Evolutionary conservation across 257 asterid genomes (phyloP).

Genomic region (Ilex aquifolium): DNA sequence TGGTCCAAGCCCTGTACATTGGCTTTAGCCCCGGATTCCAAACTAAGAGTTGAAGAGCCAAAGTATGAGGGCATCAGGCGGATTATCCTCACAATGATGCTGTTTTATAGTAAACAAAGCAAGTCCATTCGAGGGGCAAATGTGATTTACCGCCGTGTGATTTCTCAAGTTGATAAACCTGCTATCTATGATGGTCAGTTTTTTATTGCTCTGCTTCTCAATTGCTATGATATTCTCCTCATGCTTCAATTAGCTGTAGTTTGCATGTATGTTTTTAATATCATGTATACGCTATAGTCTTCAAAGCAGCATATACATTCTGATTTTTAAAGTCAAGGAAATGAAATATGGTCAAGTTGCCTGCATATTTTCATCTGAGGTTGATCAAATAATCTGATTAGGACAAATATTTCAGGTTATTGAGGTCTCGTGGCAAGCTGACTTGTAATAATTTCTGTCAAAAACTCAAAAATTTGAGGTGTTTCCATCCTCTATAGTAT

Average conservation of each 20-base stretch:
- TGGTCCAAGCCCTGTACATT: constrained; percentile 86
- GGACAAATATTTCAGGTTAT: no score
- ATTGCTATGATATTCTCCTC: neutral
- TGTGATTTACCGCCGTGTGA: constrained; percentile 63
- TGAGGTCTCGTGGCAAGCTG: no score
- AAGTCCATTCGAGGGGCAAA: constrained; percentile 78
- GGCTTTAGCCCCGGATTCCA: constrained; percentile 72
- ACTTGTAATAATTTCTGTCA: no score
- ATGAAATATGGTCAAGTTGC: no score
- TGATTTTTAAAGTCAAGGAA: no score
- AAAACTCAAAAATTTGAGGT: no score
- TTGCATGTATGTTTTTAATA: no score
- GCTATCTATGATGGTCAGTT: constrained; percentile 77
- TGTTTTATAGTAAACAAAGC: constrained; percentile 89
- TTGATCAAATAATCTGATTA: no score
- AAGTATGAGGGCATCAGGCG: constrained; percentile 58
- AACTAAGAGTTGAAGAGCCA: constrained; percentile 62
- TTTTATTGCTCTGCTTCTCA: constrained; percentile 5
- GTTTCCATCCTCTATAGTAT: no score
- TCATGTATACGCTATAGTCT: neutral
- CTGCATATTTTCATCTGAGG: no score
- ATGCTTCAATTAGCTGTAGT: no score
- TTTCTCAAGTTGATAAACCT: constrained; percentile 72
- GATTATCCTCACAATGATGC: constrained; percentile 54
- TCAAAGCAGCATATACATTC: no score